Conservation (phyloP, 139 green algal genomes). For the Closterium sp. region DNA sequence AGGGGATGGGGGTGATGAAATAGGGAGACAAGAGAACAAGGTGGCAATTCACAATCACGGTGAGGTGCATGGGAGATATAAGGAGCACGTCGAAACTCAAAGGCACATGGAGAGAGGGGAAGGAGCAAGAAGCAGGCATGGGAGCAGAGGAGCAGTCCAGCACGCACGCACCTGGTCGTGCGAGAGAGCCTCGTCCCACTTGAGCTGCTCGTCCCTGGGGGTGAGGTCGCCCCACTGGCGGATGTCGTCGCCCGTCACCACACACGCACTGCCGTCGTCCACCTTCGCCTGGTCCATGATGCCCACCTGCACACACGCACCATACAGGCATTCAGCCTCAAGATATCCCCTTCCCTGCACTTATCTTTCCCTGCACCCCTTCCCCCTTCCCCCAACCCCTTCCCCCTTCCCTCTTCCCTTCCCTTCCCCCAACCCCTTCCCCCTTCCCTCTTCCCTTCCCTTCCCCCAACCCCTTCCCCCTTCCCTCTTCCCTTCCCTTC, state of each 20-base stretch:
- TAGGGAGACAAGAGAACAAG: too few relatives aligned
- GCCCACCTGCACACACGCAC: slow-evolving; percentile 54
- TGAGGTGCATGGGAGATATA: too few relatives aligned
- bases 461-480: background rate
- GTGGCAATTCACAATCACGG: too few relatives aligned
- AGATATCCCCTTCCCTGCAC: background rate
- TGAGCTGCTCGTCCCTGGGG: slow-evolving; percentile 52
- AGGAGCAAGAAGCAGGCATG: too few relatives aligned
- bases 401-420: background rate
- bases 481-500: background rate
- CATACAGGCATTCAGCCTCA: background rate
- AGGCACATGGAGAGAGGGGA: too few relatives aligned
- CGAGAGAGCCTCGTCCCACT: slow-evolving; percentile 69
- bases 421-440: background rate
- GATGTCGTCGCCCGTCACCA: slow-evolving; percentile 75
- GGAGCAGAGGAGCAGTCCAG: too few relatives aligned
- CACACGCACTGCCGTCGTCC: slow-evolving; percentile 56
- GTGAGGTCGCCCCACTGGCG: slow-evolving; percentile 67
- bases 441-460: too few relatives aligned
- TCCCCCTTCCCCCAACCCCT: background rate
- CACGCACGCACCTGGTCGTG: slow-evolving; percentile 58
- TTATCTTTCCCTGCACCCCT: background rate
- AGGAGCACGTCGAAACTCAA: too few relatives aligned
- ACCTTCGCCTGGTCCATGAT: slow-evolving; percentile 72
- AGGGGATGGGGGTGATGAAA: too few relatives aligned